phyloP scores from a whole-genome alignment of 1,139 yeast genomes.

The Suhomyces coccinellae region DNA sequence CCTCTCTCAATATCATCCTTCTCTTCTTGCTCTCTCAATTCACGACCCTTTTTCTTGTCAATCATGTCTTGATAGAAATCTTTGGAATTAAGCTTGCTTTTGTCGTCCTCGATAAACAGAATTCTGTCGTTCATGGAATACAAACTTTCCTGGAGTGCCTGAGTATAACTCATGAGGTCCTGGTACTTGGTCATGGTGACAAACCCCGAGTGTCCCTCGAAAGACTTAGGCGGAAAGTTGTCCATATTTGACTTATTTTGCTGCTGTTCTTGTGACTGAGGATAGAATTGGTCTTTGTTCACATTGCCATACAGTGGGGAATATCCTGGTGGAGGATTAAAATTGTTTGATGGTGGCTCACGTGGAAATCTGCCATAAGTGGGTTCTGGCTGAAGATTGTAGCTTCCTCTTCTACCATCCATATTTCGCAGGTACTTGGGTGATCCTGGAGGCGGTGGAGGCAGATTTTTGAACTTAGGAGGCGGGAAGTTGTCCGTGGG shows the following conservation, averaged over 20 bases:
- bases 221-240: background rate
- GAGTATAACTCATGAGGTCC: slow-evolving; percentile 37
- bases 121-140: slow-evolving; percentile 28
- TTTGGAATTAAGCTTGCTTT: background rate
- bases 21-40: slow-evolving; percentile 14
- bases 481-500: slow-evolving; percentile 7
- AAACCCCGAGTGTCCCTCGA: slow-evolving; percentile 2
- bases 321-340: too few relatives aligned
- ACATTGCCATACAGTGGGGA: background rate
- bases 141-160: slow-evolving; percentile 32
- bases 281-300: background rate
- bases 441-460: slow-evolving; percentile 10
- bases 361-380: too few relatives aligned
- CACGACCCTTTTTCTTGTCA: slow-evolving; percentile 14
- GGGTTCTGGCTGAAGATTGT: too few relatives aligned
- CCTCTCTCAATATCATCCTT: slow-evolving; percentile 14
- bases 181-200: slow-evolving; percentile 35
- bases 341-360: too few relatives aligned
- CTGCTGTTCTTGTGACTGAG: background rate
- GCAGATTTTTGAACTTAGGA: background rate
- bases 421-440: background rate
- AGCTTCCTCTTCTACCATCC: too few relatives aligned
- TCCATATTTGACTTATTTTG: background rate
- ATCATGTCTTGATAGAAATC: slow-evolving; percentile 10
- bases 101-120: slow-evolving; percentile 20